Percentiles rank a stretch among this genome's conserved stretches.
Evolutionary conservation across 805 yeast species (phyloP).

Genomic region (Wickerhamomyces silvicola): DNA sequence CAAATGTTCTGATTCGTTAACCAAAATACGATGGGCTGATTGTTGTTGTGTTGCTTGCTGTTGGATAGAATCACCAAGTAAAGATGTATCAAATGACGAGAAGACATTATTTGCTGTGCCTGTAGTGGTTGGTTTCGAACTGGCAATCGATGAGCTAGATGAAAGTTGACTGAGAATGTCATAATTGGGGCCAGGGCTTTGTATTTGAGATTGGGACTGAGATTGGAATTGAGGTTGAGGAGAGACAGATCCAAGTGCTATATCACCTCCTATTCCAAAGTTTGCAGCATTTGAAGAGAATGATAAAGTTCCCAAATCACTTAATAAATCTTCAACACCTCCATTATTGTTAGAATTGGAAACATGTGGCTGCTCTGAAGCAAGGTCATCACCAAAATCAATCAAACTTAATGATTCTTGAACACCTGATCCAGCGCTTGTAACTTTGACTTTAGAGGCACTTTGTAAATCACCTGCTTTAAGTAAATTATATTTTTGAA

Average conservation of each 20-base stretch:
- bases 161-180: constrained; percentile 18
- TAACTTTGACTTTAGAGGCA: constrained; percentile 43
- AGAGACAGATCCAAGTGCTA: constrained; percentile 31
- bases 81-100: constrained; percentile 11
- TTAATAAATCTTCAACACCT: constrained; percentile 61
- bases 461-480: constrained; percentile 55
- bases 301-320: constrained; percentile 61
- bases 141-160: constrained; percentile 15
- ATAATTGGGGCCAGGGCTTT: constrained; percentile 20
- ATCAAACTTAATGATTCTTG: constrained; percentile 48
- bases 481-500: constrained; percentile 60
- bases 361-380: constrained; percentile 18
- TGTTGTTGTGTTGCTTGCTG: constrained; percentile 7
- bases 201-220: constrained; percentile 13
- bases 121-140: constrained; percentile 13
- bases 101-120: constrained; percentile 8
- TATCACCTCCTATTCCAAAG: constrained; percentile 50
- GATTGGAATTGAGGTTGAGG: constrained; percentile 19
- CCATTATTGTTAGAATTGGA: constrained; percentile 34
- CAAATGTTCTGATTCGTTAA: constrained; percentile 40
- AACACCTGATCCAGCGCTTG: constrained; percentile 25
- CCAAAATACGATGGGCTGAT: constrained; percentile 20
- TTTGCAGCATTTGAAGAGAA: constrained; percentile 28
- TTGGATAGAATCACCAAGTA: constrained; percentile 15
- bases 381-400: constrained; percentile 57